Conservation (phyloP, 1,284 basidiomycete genomes). For the Pseudozyma thailandica region DNA sequence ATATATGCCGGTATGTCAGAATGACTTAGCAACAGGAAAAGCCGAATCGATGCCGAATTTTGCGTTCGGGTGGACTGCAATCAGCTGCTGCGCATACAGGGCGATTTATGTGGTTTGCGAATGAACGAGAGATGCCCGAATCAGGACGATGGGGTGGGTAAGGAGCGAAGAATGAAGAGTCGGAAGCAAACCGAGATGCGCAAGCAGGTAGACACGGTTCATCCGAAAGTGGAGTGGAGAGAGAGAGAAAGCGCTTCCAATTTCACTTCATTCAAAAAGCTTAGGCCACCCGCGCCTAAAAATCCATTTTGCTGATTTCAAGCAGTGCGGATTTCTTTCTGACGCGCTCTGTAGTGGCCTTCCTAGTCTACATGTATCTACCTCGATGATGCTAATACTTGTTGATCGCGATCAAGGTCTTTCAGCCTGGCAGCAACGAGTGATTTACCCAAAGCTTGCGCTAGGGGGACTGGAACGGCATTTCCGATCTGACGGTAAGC, state of each 20-base stretch:
- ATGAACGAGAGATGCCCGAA: background rate
- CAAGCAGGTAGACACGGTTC: constrained; percentile 11
- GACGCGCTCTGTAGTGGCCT: too few species aligned
- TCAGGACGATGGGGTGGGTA: background rate
- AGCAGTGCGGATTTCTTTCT: background rate
- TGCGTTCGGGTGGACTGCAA: too few species aligned
- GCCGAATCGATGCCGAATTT: too few species aligned
- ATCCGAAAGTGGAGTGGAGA: constrained; percentile 35
- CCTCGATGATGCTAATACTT: background rate
- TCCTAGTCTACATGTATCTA: background rate
- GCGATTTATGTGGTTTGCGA: background rate
- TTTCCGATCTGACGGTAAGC: constrained; percentile 48
- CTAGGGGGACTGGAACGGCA: constrained; percentile 34
- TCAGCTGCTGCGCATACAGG: too few species aligned
- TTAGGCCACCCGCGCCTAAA: background rate
- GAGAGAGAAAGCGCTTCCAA: background rate
- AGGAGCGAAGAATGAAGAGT: constrained; percentile 3
- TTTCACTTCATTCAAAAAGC: background rate
- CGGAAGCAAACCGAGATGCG: constrained; percentile 30
- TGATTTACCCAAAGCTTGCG: constrained; percentile 14
- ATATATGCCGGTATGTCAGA: too few species aligned
- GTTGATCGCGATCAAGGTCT: too few species aligned
- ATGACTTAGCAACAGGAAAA: too few species aligned
- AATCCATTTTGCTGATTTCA: background rate
- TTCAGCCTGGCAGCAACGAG: constrained; percentile 18